Conservation (phyloP, 495 filamentous ascomycete species). For the Tuber umbilicatum region DNA sequence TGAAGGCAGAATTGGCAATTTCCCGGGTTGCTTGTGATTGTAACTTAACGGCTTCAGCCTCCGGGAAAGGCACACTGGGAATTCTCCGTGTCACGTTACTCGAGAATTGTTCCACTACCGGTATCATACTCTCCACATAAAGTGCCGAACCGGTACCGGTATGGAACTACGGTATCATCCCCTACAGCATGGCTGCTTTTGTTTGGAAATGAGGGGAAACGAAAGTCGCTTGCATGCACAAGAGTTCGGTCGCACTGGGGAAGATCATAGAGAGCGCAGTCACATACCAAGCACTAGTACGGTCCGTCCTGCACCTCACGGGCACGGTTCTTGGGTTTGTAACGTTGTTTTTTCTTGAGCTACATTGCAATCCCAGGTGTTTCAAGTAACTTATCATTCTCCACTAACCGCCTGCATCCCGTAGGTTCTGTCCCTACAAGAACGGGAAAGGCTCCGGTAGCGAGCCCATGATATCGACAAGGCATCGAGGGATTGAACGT, state of each 20-base stretch:
- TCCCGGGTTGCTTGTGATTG: background rate
- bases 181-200: background rate
- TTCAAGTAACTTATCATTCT: background rate
- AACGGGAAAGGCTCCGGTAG: background rate
- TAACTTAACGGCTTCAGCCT: conserved; percentile 3
- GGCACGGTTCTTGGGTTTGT: background rate
- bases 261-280: background rate
- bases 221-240: background rate
- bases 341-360: background rate
- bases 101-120: background rate
- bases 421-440: background rate
- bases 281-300: background rate
- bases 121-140: no score
- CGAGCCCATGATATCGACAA: background rate
- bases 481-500: background rate
- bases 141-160: no score
- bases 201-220: background rate
- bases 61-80: background rate
- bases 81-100: background rate
- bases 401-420: background rate
- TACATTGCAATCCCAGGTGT: background rate
- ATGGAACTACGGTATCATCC: no score
- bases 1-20: background rate
- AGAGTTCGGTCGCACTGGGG: background rate
- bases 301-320: background rate